These are phyloP conservation scores for Cyphellophora attinorum DNA, from an alignment of 2,329 filamentous ascomycete genomes.

Conservation along the genomic window DNA sequence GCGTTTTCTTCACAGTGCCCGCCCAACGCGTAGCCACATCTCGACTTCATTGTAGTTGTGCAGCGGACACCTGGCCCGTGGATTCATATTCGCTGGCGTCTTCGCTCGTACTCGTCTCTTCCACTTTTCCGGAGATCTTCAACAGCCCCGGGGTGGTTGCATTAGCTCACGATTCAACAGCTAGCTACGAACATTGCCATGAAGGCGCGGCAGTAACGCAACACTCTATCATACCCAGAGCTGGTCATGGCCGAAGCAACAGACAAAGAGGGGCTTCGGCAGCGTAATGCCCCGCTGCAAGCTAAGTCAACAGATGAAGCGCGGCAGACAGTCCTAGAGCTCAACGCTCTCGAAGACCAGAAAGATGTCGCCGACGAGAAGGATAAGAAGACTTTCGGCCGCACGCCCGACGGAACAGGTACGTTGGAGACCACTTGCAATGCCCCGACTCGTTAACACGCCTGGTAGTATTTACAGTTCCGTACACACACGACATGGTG, in stretches of 20 bases:
- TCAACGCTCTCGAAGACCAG: constrained; percentile 38
- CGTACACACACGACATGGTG: constrained; percentile 97
- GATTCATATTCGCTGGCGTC: too few species aligned
- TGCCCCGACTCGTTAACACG: constrained; percentile 1
- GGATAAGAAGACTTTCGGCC: constrained; percentile 73
- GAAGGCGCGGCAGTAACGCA: too few species aligned
- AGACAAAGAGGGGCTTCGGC: constrained; percentile 34
- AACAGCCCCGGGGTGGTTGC: background rate
- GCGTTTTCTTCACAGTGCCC: too few species aligned
- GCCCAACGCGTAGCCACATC: too few species aligned
- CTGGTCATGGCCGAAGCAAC: constrained; percentile 9
- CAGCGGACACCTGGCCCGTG: too few species aligned
- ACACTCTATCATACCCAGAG: too few species aligned
- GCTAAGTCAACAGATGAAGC: constrained; percentile 28
- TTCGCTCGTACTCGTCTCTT: too few species aligned
- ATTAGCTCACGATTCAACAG: too few species aligned
- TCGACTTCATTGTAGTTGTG: too few species aligned
- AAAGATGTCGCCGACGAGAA: constrained; percentile 33
- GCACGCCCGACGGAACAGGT: constrained; percentile 86
- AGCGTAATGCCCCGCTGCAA: constrained; percentile 32
- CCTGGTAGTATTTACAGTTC: constrained; percentile 77
- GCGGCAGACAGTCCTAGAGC: constrained; percentile 37
- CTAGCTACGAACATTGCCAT: too few species aligned
- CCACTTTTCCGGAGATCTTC: background rate
- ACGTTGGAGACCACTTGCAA: constrained; percentile 30